Evolutionary conservation across 2,329 filamentous ascomycete species (phyloP).

Genomic region (Aspergillus novoparasiticus): DNA sequence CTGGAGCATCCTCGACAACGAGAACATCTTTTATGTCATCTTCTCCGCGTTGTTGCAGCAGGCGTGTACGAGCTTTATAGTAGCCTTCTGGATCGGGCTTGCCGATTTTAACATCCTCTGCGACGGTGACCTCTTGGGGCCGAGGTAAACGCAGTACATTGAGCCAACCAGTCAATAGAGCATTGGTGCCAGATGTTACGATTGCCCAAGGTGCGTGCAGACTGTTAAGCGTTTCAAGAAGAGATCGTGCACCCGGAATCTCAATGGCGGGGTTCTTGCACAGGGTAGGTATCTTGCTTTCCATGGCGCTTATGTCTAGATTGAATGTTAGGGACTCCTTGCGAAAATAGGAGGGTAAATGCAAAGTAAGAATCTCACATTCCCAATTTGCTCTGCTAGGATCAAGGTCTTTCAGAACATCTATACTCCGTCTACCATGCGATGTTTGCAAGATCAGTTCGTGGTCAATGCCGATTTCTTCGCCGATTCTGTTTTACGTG

Average conservation of each 20-base stretch:
- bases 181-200: slow-evolving; percentile 7
- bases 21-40: neutral
- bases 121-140: neutral
- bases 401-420: neutral
- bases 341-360: neutral
- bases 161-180: slow-evolving; percentile 2
- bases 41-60: neutral
- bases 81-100: slow-evolving; percentile 12
- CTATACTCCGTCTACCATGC: slow-evolving; percentile 10
- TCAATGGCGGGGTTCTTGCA: slow-evolving; percentile 3
- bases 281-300: slow-evolving; percentile 1
- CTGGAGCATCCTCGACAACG: neutral
- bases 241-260: slow-evolving; percentile 2
- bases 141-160: slow-evolving; percentile 5
- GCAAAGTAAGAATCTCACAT: neutral
- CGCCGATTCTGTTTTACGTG: neutral
- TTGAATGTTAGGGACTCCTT: neutral
- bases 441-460: slow-evolving; percentile 5
- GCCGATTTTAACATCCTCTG: slow-evolving; percentile 8
- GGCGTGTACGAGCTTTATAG: neutral
- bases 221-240: slow-evolving; percentile 3
- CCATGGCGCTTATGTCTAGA: slow-evolving; percentile 11
- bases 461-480: slow-evolving; percentile 6
- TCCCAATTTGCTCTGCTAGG: slow-evolving; percentile 9
- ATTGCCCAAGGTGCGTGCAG: slow-evolving; percentile 1